Percentiles rank a stretch among this genome's conserved stretches.
Evolutionary conservation across 768 basidiomycete genomes (phyloP).

Genomic region (Filobasidium floriforme): DNA sequence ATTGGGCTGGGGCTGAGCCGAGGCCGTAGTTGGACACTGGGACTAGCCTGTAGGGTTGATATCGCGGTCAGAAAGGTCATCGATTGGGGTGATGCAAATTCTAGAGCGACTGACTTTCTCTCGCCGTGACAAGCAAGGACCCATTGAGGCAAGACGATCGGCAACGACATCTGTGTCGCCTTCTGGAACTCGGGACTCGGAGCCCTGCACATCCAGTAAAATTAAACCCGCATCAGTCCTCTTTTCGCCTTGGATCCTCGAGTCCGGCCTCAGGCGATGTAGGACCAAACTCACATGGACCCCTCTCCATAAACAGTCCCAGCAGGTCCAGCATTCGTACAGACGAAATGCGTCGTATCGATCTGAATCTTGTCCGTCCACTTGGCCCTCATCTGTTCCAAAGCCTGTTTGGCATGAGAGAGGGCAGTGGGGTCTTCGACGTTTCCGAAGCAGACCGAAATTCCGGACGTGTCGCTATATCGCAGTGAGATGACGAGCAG

Average conservation of each 20-base stretch:
- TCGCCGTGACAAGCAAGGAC: conserved; percentile 79
- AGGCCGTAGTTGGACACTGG: conserved; percentile 39
- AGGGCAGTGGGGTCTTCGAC: conserved; percentile 68
- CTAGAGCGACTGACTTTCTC: conserved; percentile 57
- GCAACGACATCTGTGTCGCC: conserved; percentile 87
- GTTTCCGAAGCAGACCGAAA: conserved; percentile 89
- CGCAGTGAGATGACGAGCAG: conserved; percentile 20
- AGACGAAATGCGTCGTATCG: conserved; percentile 96
- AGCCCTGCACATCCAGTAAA: conserved; percentile 44
- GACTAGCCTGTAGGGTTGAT: conserved; percentile 31
- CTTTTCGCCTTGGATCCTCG: background rate
- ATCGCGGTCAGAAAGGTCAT: background rate
- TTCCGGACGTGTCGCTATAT: conserved; percentile 88
- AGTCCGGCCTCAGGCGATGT: too few species aligned
- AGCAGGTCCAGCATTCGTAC: conserved; percentile 63
- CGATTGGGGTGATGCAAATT: background rate
- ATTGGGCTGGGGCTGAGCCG: conserved; percentile 15
- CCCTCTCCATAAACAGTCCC: conserved; percentile 16
- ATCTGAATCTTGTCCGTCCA: conserved; percentile 92
- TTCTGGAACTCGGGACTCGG: conserved; percentile 87
- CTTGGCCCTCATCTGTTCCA: conserved; percentile 77
- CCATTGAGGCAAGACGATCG: conserved; percentile 92
- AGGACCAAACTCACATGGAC: conserved; percentile 12
- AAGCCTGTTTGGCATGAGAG: conserved; percentile 70
- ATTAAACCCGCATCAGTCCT: conserved; percentile 33